Conservation (phyloP, 1,139 yeast genomes). For the Sporopachydermia cereana region DNA sequence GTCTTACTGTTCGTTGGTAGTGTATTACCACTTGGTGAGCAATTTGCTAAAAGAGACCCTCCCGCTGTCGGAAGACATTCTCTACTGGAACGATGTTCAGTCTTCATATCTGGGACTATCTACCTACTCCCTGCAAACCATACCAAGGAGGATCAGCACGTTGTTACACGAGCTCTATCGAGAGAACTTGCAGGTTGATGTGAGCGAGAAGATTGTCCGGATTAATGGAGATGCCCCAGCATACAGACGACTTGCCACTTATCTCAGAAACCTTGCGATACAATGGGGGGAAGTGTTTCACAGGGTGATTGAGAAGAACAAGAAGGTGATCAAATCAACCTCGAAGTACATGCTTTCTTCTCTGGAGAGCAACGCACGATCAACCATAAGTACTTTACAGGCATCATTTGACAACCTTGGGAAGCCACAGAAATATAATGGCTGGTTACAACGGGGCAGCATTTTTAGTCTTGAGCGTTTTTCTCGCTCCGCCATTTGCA, state of each 20-base stretch:
- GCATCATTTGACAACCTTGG: background rate
- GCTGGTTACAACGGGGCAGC: background rate
- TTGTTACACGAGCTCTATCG: constrained; percentile 6
- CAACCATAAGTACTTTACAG: background rate
- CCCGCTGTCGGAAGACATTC: constrained; percentile 21
- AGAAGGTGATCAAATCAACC: background rate
- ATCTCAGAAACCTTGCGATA: background rate
- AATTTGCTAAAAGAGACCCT: constrained; percentile 20
- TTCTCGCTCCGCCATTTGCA: background rate
- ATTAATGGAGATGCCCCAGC: background rate
- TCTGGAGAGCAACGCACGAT: background rate
- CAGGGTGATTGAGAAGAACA: background rate
- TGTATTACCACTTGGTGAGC: constrained; percentile 12
- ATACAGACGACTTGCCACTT: background rate
- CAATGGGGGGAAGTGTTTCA: background rate
- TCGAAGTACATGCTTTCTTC: background rate
- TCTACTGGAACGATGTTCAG: constrained; percentile 24
- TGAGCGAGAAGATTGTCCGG: background rate
- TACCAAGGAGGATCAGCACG: constrained; percentile 14
- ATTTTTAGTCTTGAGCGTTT: background rate
- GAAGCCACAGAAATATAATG: background rate
- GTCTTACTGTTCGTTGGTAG: constrained; percentile 10
- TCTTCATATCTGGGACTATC: constrained; percentile 16
- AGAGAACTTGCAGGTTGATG: background rate
- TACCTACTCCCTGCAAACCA: constrained; percentile 18